Base-by-base conservation (phyloP, 1,284 basidiomycete genomes). In the Trametes hirsuta region DNA sequence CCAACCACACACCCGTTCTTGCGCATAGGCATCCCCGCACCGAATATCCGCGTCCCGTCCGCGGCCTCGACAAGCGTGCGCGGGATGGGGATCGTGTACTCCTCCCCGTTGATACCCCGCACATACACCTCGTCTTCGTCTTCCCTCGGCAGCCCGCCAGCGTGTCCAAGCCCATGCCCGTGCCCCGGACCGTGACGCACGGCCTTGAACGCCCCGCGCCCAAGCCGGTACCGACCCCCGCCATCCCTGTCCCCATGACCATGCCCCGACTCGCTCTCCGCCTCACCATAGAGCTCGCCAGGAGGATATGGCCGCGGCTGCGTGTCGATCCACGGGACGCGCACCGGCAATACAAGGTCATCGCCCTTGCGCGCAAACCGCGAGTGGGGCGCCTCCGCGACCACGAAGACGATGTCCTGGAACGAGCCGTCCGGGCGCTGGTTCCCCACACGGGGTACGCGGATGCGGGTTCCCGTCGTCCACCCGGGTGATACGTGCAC, bases 11-110 rank as follows among this genome's bases (percentile, higher is more conserved):
- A 80, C n/a, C 84, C 83, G 41, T 83, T 81, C 64, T 66, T 67
- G 51, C 86, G 81, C 45, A 92, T 81, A 35, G 93, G 93, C 93
- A 96, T 95, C 14, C 94, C 94, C 69, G 90, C 90, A 41, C 87
- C 90, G 48, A 85, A 70, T 39, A 91, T 79, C 47, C 84, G 75
- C 53, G 85, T 84, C 51, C 90, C 89, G 65, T 84, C 81, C 49
- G 88, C 81, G 1, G 82, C 82, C 71, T 85, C 85, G 65, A 91
- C 83, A 69, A 85, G 80, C 55, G 84, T 80, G 63, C 82, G 81
- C 58, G 93, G 90, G 42, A 93, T 77, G 47, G 81, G 75, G 45
- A 93, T 79, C 9, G 76, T 74, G 53, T 90, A 79, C 61, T 82
- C 80, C 62, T 87, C 78, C 14, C 90, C 91, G 69, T 94, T 90